These are phyloP conservation scores for Syncephalastrum racemosum DNA, from an alignment of 371 early-diverging fungal species.

Conservation along the genomic window DNA sequence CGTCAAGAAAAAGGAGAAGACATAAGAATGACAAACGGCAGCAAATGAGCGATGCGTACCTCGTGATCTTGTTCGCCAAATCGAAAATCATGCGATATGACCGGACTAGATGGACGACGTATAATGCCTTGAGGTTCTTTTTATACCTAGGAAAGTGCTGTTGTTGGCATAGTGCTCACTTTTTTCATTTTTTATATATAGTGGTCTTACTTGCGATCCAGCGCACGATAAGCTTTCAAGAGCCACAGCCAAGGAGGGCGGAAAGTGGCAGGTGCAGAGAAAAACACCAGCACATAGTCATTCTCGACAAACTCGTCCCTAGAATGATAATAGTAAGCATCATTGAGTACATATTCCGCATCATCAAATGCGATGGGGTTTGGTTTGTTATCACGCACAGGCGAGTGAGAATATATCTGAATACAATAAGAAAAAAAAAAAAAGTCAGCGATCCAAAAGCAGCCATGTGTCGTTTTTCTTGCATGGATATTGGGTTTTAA, in stretches of 20 bases:
- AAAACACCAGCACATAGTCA: conserved; percentile 84
- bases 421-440: conserved; percentile 5
- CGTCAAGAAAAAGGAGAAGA: neutral
- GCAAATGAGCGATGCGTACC: conserved; percentile 18
- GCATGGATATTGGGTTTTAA: neutral
- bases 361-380: no score
- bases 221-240: conserved; percentile 75
- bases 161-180: neutral
- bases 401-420: conserved; percentile 40
- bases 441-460: conserved; percentile 2
- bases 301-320: conserved; percentile 79
- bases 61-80: conserved; percentile 44
- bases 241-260: conserved; percentile 87
- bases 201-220: conserved; percentile 66
- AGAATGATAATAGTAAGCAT: conserved; percentile 7
- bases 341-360: neutral
- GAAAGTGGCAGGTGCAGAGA: conserved; percentile 78
- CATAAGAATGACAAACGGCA: neutral
- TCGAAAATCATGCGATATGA: conserved; percentile 44
- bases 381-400: conserved; percentile 25
- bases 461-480: neutral
- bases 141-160: conserved; percentile 63
- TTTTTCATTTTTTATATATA: neutral
- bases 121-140: conserved; percentile 89
- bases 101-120: conserved; percentile 77